Percentiles rank a stretch among this genome's conserved stretches.
Evolutionary conservation across 164 flowering plant genomes (phyloP).

Genomic region (Vitis labrusca): DNA sequence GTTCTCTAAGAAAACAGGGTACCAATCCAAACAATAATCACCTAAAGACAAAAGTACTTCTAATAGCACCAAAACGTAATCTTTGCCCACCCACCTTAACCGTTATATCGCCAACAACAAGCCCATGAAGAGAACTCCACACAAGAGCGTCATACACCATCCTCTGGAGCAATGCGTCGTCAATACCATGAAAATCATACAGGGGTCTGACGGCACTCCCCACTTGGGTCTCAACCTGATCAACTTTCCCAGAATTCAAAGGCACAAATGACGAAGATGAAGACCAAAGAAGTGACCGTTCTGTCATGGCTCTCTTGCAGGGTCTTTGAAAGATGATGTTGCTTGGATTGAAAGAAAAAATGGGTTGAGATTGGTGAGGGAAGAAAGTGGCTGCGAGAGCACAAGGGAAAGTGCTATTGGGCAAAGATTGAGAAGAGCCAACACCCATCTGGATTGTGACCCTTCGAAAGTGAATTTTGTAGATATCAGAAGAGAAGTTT

Average conservation of each 20-base stretch:
- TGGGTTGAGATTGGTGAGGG: neutral
- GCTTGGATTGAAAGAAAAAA: slow-evolving; percentile 10
- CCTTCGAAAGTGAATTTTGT: no score
- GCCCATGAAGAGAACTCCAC: slow-evolving; percentile 93
- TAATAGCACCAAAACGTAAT: neutral
- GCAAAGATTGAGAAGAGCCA: slow-evolving; percentile 5
- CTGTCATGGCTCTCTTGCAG: slow-evolving; percentile 5
- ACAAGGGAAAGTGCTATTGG: neutral
- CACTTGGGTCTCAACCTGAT: slow-evolving; percentile 28
- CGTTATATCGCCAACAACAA: slow-evolving; percentile 78
- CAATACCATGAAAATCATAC: slow-evolving; percentile 40
- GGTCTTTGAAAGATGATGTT: slow-evolving; percentile 4
- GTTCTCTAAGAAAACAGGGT: no score
- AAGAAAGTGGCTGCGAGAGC: neutral
- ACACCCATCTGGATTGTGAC: slow-evolving; percentile 19
- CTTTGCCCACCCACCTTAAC: slow-evolving; percentile 42
- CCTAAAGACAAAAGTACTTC: neutral
- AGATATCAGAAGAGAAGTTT: no score
- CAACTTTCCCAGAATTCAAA: slow-evolving; percentile 25
- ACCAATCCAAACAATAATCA: no score
- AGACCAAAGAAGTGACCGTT: neutral
- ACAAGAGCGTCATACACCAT: slow-evolving; percentile 82
- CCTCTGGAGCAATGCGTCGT: slow-evolving; percentile 53
- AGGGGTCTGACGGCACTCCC: slow-evolving; percentile 18
- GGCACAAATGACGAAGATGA: slow-evolving; percentile 12